Conservation (phyloP, 768 basidiomycete species). For the Trichaptum fuscoviolaceum region DNA sequence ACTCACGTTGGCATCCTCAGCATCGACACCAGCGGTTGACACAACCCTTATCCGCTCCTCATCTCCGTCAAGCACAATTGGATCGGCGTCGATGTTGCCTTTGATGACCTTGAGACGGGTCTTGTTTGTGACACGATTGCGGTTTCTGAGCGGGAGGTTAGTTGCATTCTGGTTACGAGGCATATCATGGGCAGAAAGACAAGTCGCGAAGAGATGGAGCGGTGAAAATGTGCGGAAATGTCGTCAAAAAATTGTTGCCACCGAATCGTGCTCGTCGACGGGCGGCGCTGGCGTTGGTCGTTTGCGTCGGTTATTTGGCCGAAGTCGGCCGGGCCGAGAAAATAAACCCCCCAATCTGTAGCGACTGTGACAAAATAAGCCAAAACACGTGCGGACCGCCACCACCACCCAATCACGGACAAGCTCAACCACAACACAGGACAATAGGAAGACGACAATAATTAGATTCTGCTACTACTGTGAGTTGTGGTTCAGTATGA, state of each 20-base stretch:
- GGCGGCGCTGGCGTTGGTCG: conserved; percentile 1
- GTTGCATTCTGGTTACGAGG: conserved; percentile 76
- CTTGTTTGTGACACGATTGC: conserved; percentile 91
- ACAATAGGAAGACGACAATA: not conserved
- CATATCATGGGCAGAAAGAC: conserved; percentile 64
- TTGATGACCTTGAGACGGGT: conserved; percentile 80
- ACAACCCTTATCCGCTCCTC: conserved; percentile 80
- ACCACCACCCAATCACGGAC: not conserved
- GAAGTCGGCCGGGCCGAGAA: conserved; percentile 1
- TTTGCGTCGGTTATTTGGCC: conserved; percentile 6
- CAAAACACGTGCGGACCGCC: conserved; percentile 4
- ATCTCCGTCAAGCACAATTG: conserved; percentile 78
- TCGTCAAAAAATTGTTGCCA: conserved; percentile 1
- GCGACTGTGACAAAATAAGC: not conserved
- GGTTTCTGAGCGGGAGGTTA: conserved; percentile 74
- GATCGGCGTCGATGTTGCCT: conserved; percentile 77
- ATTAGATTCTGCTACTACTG: not conserved
- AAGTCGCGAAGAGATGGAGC: conserved; percentile 30
- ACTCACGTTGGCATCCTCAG: conserved; percentile 91
- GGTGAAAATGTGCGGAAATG: not conserved
- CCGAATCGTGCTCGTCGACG: conserved; percentile 4
- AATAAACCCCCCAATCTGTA: conserved; percentile 1
- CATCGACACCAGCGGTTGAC: conserved; percentile 82
- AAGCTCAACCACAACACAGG: not conserved
- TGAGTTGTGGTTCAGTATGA: not conserved